Evolutionary conservation across 108 stramenopile genomes (phyloP).

Genomic region (Conticribra guillardii): DNA sequence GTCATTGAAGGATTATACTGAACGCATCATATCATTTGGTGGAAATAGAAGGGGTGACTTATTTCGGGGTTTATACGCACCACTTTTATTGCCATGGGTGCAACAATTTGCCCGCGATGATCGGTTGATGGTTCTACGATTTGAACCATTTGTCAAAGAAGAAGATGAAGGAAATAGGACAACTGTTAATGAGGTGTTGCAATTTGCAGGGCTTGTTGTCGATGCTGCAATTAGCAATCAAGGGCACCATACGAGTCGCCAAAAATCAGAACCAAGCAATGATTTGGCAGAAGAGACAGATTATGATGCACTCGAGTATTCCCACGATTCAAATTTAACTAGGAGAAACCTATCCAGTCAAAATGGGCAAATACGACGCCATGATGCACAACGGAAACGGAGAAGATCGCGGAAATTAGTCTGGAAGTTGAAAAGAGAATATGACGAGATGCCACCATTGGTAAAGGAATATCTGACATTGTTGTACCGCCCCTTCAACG

Average conservation of each 20-base stretch:
- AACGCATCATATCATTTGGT: neutral
- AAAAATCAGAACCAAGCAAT: neutral
- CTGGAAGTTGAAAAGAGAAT: neutral
- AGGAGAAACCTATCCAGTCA: neutral
- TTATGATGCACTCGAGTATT: neutral
- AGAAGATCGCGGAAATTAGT: neutral
- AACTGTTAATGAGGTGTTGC: neutral
- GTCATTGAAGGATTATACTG: neutral
- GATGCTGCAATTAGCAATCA: neutral
- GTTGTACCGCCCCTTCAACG: conserved; percentile 14
- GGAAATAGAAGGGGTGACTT: neutral
- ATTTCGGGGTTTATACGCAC: conserved; percentile 14
- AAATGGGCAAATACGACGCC: too few relatives aligned
- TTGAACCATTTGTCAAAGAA: neutral
- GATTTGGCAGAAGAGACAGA: neutral
- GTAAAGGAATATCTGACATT: conserved; percentile 2
- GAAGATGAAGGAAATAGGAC: neutral
- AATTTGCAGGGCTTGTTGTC: conserved; percentile 11
- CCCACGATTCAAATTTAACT: too few relatives aligned
- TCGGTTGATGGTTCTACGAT: conserved; percentile 18
- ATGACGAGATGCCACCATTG: neutral
- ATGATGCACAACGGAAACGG: too few relatives aligned
- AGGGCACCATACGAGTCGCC: neutral
- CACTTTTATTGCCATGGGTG: conserved; percentile 16
- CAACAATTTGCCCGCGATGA: conserved; percentile 6